Conservation (phyloP, 2,329 filamentous ascomycete species). For the Trichoderma sp. region DNA sequence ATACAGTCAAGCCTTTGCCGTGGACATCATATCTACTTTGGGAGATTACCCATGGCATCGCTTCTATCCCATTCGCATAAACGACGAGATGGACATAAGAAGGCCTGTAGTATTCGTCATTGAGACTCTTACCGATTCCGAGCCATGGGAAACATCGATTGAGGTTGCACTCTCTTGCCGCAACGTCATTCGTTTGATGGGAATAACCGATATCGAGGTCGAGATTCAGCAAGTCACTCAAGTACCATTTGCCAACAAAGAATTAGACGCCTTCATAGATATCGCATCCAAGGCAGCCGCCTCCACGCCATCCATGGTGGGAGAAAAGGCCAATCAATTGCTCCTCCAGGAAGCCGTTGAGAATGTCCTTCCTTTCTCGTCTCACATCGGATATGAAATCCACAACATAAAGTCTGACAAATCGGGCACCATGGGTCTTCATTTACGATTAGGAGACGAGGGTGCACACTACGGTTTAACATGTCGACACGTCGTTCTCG, state of each 20-base stretch:
- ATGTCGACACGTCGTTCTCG: neutral
- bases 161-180: neutral
- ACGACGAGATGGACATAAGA: neutral
- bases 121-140: neutral
- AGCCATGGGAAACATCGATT: neutral
- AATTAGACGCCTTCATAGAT: neutral
- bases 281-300: no score
- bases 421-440: neutral
- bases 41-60: neutral
- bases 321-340: neutral
- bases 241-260: neutral
- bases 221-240: neutral
- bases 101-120: neutral
- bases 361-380: neutral
- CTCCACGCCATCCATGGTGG: neutral
- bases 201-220: neutral
- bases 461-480: neutral
- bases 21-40: neutral
- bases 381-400: neutral
- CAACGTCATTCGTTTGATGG: neutral
- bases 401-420: neutral
- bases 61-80: neutral
- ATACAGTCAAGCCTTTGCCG: neutral
- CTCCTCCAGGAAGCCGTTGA: neutral
- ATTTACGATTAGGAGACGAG: neutral